Conservation (phyloP, 164 flowering plant species). For the Vitis riparia region DNA sequence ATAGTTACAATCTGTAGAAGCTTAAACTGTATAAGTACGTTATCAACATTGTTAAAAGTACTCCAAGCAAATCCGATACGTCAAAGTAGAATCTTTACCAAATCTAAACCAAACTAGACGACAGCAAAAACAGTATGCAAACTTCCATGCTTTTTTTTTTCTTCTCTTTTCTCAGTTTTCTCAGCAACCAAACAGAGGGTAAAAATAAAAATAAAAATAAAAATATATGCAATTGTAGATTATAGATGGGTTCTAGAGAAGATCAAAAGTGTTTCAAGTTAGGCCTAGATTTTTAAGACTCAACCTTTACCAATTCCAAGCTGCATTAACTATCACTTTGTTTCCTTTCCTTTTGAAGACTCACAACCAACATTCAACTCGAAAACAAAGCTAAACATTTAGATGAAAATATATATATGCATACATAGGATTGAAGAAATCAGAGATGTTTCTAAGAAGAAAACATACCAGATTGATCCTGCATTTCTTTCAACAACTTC, state of each 20-base stretch:
- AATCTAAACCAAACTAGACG: no score
- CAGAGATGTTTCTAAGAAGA: not conserved
- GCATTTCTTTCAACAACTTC: constrained; percentile 80
- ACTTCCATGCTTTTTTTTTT: no score
- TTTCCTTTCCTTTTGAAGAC: no score
- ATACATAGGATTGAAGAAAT: not conserved
- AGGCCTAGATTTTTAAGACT: not conserved
- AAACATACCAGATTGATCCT: constrained; percentile 75
- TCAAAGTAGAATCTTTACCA: no score
- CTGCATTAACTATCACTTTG: no score
- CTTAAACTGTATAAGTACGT: not conserved
- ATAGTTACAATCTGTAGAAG: not conserved
- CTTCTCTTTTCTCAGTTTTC: not conserved
- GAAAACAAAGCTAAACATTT: not conserved
- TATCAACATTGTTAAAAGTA: no score
- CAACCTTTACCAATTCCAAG: not conserved
- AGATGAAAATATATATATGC: not conserved
- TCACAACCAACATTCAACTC: no score
- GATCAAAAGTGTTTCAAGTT: not conserved
- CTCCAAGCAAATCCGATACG: no score
- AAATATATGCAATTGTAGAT: no score
- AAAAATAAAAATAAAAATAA: not conserved
- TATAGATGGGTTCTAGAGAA: not conserved
- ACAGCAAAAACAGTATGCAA: no score
- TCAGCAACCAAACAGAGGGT: constrained; percentile 5